Evolutionary conservation across 805 yeast species (phyloP), one percentile per base, ranked within the genome.

Genomic region (Lipomyces chichibuensis): DNA sequence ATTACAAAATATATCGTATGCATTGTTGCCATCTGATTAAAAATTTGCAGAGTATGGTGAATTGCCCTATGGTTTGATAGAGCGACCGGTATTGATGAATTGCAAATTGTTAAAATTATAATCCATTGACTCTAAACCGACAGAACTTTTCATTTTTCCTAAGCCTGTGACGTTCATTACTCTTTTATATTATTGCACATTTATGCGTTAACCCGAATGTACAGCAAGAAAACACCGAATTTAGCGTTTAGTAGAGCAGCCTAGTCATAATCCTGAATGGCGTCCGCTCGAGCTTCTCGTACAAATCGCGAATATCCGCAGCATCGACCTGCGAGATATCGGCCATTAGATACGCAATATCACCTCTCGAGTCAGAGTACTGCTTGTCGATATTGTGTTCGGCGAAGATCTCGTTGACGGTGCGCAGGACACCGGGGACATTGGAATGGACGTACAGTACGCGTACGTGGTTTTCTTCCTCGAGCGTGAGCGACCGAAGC

Each of bases 391-490:
- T 95, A 81, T 95, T 95, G 84, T 95, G 93, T 78, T 88, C 88
- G 66, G 96, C 90, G 80, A 95, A 87, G 74, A 95, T 91, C 83
- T 94, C 94, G 84, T 95, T 95, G 76, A 95, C 99, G 54, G 97
- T 92, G 79, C 92, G 91, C 85, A 95, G 85, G 65, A 95, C 99
- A 87, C 99, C 99, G 35, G 99, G 99, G 75, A 95, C 97, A 81
- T 95, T 95, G 81, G 91, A 95, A 83, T 95, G 99, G 76, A 93
- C 90, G 81, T 95, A 95, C 75, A 95, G 84, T 54, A 95, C 97
- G 83, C 99, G 91, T 73, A 93, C 98, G 63, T 78, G 79, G 64
- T 89, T 85, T 78, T 89, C 85, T 79, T 91, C 97, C 77, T 91
- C 96, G 80, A 89, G 85, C 75, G 92, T 91, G 73, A 92, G 83